phyloP scores from a whole-genome alignment of 495 filamentous ascomycete species.

The Xylaria grammica region DNA sequence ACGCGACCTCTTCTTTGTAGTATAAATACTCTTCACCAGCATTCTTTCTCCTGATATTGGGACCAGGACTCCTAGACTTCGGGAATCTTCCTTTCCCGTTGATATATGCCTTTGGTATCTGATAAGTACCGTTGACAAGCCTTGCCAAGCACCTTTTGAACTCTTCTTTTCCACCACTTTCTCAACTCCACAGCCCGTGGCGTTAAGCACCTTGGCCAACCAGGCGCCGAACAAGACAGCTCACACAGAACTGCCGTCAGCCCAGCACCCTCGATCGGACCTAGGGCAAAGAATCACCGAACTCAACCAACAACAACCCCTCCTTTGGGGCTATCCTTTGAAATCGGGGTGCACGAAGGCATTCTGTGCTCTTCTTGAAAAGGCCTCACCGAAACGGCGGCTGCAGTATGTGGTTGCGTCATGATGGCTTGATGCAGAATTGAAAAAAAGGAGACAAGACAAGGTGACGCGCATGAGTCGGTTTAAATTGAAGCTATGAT shows the following conservation, averaged over 20 bases:
- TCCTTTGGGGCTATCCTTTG: constrained; percentile 72
- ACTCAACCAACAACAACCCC: constrained; percentile 67
- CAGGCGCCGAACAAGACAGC: constrained; percentile 30
- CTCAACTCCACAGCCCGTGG: background rate
- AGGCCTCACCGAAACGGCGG: constrained; percentile 37
- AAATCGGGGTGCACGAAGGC: constrained; percentile 38
- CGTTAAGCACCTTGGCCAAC: constrained; percentile 28
- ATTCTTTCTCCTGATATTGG: constrained; percentile 21
- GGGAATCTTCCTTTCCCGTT: background rate
- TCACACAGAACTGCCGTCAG: background rate
- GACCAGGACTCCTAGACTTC: background rate
- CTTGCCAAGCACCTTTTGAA: background rate
- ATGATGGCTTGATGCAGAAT: constrained; percentile 29
- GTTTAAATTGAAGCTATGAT: constrained; percentile 8
- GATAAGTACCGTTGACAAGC: background rate
- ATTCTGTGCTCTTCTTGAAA: constrained; percentile 41
- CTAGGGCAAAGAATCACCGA: constrained; percentile 39
- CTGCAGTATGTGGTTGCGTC: constrained; percentile 28
- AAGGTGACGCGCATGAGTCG: constrained; percentile 17
- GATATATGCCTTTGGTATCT: constrained; percentile 6
- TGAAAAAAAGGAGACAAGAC: constrained; percentile 16
- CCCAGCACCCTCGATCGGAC: constrained; percentile 37
- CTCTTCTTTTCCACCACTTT: background rate
- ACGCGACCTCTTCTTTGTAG: constrained; percentile 25
- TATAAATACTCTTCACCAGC: constrained; percentile 25